phyloP scores from a whole-genome alignment of 1,139 yeast species.

The Nematodospora anomalae region DNA sequence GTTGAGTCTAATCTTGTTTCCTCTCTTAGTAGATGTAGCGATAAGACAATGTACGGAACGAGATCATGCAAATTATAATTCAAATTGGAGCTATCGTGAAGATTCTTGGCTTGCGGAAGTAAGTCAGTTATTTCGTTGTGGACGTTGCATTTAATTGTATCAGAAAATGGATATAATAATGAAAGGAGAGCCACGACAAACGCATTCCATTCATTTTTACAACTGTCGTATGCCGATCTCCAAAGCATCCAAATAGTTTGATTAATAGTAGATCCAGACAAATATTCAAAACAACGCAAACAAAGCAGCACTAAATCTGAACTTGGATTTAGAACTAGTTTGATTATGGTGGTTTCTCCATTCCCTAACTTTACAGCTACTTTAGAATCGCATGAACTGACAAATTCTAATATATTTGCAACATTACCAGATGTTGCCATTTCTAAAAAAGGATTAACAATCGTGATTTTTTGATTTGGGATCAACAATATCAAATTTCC shows the following conservation, averaged over 20 bases:
- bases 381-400: conserved; percentile 30
- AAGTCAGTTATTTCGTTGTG: conserved; percentile 40
- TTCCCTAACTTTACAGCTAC: conserved; percentile 25
- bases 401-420: conserved; percentile 17
- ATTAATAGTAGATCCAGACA: conserved; percentile 58
- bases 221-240: conserved; percentile 53
- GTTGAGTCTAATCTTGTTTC: conserved; percentile 64
- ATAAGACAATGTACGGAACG: conserved; percentile 62
- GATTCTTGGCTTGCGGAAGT: conserved; percentile 37
- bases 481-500: conserved; percentile 43
- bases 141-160: conserved; percentile 14
- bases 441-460: conserved; percentile 68
- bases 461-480: conserved; percentile 32
- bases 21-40: conserved; percentile 76
- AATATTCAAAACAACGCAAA: conserved; percentile 49
- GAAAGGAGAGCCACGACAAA: conserved; percentile 54
- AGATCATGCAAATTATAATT: conserved; percentile 47
- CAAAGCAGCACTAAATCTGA: conserved; percentile 43
- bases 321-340: conserved; percentile 48
- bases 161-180: conserved; percentile 42
- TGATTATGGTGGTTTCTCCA: conserved; percentile 30
- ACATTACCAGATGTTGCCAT: conserved; percentile 42
- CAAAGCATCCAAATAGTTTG: conserved; percentile 63
- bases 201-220: conserved; percentile 62
- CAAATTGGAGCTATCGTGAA: conserved; percentile 28